These are phyloP conservation scores for Leccinum disarticulatum DNA, from an alignment of 768 basidiomycete species.

Conservation along the genomic window DNA sequence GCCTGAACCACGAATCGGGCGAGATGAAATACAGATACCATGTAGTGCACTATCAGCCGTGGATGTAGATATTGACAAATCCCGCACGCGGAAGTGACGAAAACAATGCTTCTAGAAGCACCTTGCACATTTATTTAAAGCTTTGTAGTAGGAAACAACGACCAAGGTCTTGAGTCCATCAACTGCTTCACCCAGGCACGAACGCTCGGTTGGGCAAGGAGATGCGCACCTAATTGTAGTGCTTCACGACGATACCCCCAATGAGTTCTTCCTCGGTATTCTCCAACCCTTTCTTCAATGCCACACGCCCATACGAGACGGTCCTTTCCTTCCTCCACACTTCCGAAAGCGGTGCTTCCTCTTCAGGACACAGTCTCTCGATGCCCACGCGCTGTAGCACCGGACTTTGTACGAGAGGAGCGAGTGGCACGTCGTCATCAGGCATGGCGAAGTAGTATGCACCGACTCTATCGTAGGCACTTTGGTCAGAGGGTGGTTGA, in stretches of 20 bases:
- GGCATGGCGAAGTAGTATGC: constrained; percentile 56
- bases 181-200: background rate
- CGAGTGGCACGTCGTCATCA: constrained; percentile 49
- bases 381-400: constrained; percentile 47
- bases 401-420: constrained; percentile 44
- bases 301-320: constrained; percentile 48
- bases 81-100: background rate
- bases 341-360: constrained; percentile 47
- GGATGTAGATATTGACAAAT: no score
- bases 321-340: constrained; percentile 52
- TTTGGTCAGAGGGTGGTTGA: constrained; percentile 56
- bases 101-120: background rate
- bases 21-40: background rate
- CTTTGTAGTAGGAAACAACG: no score
- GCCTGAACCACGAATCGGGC: no score
- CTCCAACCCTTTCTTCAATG: constrained; percentile 38
- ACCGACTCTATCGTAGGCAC: constrained; percentile 47
- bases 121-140: background rate
- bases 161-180: no score
- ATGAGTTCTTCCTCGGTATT: constrained; percentile 56
- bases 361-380: constrained; percentile 34
- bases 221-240: constrained; percentile 43
- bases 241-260: constrained; percentile 54
- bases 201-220: background rate
- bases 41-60: background rate